Base-by-base conservation (phyloP, 306 rosid species). In the Carpinus fangiana region DNA sequence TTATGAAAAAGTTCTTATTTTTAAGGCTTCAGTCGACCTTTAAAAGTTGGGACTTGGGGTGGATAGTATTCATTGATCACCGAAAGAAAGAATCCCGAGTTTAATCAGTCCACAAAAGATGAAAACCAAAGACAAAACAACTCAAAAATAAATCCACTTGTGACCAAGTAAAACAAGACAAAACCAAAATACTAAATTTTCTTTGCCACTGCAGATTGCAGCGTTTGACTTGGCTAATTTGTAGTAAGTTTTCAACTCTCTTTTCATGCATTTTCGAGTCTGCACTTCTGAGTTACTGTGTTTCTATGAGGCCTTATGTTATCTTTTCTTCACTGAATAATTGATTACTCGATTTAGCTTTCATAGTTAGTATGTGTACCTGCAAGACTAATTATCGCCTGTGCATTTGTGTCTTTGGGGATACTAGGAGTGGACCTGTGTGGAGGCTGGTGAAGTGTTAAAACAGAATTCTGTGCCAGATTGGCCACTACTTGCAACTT, bases 401-500 rank as follows among this genome's bases (percentile, higher is more conserved):
- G n/a, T 61, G 50, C 43, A 66, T 50, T 36, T 31, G 36, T 68
- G 31, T 70, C 16, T 76, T 74, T 48, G 23, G 61, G 70, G 66
- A 77, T 82, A 68, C 50, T 70, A 95, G 98, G 97, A 87, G 74
- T 95, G 98, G 98, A 90, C 87, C 82, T 76, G 82, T 45, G 78
- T 55, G 0, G 97, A 94, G 80, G 91, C 93, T 73, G 97, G 98
- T 53, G 76, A 89, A 74, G 85, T 95, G 70, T 62, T 90, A 86
- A 92, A 91, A 78, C 80, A 77, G 84, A 88, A 92, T 66, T 84
- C 88, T 10, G 96, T 95, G 41, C 98, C 98, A 66, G 98, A 95
- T 81, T 92, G 98, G 98, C 98, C 98, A 73, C 80, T 95, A 16
- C 77, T 95, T 73, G 98, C 98, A 64, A 95, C 95, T 69, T 90